Evolutionary conservation across 2,329 filamentous ascomycete genomes (phyloP).

Genomic region (Aspergillus pseudonomiae): DNA sequence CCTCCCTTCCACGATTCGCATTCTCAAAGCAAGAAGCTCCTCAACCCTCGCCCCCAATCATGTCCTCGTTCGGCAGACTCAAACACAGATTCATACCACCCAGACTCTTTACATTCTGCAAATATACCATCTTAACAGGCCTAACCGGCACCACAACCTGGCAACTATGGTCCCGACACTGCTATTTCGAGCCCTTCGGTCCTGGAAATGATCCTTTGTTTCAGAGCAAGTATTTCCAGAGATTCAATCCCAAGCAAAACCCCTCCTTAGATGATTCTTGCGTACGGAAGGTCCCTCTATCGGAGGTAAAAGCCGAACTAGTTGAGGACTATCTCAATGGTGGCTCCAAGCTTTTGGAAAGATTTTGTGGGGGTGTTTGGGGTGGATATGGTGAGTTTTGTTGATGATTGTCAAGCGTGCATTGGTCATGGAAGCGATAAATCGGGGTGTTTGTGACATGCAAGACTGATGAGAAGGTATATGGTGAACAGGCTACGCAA

Average conservation of each 20-base stretch:
- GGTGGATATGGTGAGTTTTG: slow-evolving; percentile 4
- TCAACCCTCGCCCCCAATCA: too few species aligned
- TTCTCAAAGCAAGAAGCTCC: too few species aligned
- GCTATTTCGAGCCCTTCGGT: slow-evolving; percentile 6
- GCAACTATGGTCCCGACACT: background rate
- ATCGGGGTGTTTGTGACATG: too few species aligned
- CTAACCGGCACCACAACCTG: background rate
- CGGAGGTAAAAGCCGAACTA: background rate
- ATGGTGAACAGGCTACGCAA: background rate
- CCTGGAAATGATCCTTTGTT: background rate
- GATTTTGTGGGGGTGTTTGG: slow-evolving; percentile 4
- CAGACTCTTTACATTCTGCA: too few species aligned
- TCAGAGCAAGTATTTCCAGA: background rate
- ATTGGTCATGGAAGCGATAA: too few species aligned
- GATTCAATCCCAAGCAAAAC: background rate
- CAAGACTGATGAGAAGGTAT: too few species aligned
- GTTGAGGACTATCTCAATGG: background rate
- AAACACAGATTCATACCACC: too few species aligned
- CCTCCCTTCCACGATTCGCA: too few species aligned
- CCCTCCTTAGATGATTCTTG: slow-evolving; percentile 2
- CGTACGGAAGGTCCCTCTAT: background rate
- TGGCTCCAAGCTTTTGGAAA: background rate
- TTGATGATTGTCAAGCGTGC: too few species aligned
- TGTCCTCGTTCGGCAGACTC: too few species aligned
- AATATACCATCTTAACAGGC: too few species aligned